Percentiles rank a stretch among this genome's conserved stretches.
Conservation (phyloP, 2,329 filamentous ascomycete genomes). For the Cercospora sojina region DNA sequence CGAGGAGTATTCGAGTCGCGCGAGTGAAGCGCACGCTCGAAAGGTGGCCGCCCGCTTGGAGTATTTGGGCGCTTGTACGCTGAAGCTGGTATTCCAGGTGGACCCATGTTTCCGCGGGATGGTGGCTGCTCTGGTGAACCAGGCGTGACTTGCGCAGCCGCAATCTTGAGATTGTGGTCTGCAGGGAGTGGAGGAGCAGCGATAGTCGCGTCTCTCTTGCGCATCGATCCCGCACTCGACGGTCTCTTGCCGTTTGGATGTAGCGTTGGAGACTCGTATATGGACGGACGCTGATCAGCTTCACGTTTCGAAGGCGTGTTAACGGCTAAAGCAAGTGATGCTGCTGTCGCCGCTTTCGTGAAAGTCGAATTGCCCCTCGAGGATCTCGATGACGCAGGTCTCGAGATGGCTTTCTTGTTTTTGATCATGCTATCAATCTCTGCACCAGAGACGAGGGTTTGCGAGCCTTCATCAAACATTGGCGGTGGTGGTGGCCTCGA, state of each 20-base stretch:
- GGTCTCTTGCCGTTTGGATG: conserved; percentile 52
- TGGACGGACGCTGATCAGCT: conserved; percentile 21
- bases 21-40: conserved; percentile 26
- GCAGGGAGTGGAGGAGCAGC: conserved; percentile 65
- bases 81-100: conserved; percentile 79
- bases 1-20: conserved; percentile 59
- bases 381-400: conserved; percentile 18
- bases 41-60: conserved; percentile 26
- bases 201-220: conserved; percentile 44
- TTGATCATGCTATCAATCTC: conserved; percentile 75
- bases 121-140: conserved; percentile 28
- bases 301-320: conserved; percentile 19
- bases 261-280: conserved; percentile 24
- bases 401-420: conserved; percentile 44
- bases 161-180: conserved; percentile 82
- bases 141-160: conserved; percentile 66
- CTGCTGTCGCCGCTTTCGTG: conserved; percentile 25
- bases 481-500: conserved; percentile 19
- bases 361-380: conserved; percentile 22
- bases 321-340: conserved; percentile 31
- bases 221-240: conserved; percentile 69
- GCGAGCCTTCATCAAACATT: conserved; percentile 67
- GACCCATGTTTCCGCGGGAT: conserved; percentile 66
- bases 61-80: conserved; percentile 54
- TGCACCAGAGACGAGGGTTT: conserved; percentile 79